Evolutionary conservation across 345 rosid species (phyloP).

Genomic region (Cardamine resedifolia): DNA sequence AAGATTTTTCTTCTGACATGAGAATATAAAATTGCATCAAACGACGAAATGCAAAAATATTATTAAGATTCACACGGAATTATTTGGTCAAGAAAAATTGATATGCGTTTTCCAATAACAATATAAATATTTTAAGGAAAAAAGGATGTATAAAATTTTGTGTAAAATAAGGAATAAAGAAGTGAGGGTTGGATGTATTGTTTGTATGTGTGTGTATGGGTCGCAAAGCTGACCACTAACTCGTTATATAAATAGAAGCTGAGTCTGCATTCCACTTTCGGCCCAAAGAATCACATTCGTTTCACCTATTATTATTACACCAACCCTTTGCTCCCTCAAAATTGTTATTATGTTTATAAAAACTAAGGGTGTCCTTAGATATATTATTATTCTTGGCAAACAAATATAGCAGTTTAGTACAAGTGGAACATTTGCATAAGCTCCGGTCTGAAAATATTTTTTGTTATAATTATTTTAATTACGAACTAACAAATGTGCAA

Average conservation of each 20-base stretch:
- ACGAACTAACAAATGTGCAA: background rate
- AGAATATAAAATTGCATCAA: background rate
- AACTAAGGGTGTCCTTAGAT: background rate
- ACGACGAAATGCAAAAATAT: background rate
- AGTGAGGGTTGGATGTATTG: background rate
- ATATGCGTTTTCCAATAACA: background rate
- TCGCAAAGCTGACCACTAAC: constrained; percentile 29
- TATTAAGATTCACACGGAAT: background rate
- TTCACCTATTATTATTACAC: constrained; percentile 27
- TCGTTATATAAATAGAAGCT: constrained; percentile 34
- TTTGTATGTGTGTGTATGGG: constrained; percentile 6
- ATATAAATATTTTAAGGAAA: background rate
- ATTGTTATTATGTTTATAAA: constrained; percentile 17
- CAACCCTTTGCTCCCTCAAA: constrained; percentile 34
- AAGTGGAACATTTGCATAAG: constrained; percentile 20
- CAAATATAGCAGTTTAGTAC: constrained; percentile 2
- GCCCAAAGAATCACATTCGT: constrained; percentile 32
- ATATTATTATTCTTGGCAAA: background rate
- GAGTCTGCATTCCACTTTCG: constrained; percentile 39
- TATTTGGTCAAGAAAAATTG: background rate
- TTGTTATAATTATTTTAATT: background rate
- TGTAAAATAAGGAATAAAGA: constrained; percentile 6
- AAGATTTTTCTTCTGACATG: too few relatives aligned
- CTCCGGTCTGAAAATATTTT: background rate
- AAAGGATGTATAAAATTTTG: background rate